Base-by-base conservation (phyloP, 2,329 filamentous ascomycete species). In the Aureobasidium sp. region DNA sequence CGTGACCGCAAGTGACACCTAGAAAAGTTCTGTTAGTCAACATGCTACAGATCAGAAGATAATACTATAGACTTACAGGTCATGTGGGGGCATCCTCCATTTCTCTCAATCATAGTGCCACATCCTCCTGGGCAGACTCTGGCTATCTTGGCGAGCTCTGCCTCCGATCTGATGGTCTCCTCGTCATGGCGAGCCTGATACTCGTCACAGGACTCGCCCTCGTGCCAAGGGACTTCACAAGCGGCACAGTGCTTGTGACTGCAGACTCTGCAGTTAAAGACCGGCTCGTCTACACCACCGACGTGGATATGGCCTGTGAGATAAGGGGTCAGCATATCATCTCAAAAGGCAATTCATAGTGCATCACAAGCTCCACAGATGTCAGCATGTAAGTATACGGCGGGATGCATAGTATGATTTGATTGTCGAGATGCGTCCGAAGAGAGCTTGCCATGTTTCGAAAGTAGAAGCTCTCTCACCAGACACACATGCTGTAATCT, bases 81-180 rank as follows among this genome's bases (percentile, higher is more conserved):
- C 64, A 67, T 68, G 37, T 53, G 37, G 14, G 56, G 39, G 48
- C 64, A 68, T 4, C 66, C 66, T 14, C 63, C 64, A 29, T 64
- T 55, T 59, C 67, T 67, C 57, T 66, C 55, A 19, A 68, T 64
- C 30, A 47, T 58, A 44, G 54, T 57, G 8, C 47, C 44, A 55
- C 66, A 68, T 8, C 52, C 45, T 34, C 40, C 40, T 2, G 66
- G 66, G 52, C 66, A 68, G 24, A 56, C 54, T 54, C 62, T 66
- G 3, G 61, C 58, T 2, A 55, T 44, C 32, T 55, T 56, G 30
- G 44, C 47, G 30, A 66, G 59, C 25, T 22, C 45, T 16, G 44
- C 48, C 17, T 62, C 34, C 4, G 57, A 54, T 37, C 24, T 30
- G 3, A 62, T 16, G 29, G 16, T 45, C 11, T 34, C 41, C 1